phyloP scores from a whole-genome alignment of 805 yeast genomes.

The Vanderwaltozyma polyspora region DNA sequence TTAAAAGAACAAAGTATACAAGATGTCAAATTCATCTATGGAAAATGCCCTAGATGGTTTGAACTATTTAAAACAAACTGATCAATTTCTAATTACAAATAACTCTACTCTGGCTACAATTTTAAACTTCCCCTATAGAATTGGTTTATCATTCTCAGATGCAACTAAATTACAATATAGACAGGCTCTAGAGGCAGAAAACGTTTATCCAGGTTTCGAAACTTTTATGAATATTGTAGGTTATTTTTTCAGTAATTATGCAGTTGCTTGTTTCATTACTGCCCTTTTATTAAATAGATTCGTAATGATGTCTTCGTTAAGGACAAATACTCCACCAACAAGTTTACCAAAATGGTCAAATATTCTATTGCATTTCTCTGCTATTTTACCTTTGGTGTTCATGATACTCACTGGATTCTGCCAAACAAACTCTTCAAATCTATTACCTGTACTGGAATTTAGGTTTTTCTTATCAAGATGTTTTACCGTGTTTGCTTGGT shows the following conservation, averaged over 20 bases:
- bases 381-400: slow-evolving; percentile 21
- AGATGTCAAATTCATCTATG: too few species aligned
- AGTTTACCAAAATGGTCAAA: slow-evolving; percentile 21
- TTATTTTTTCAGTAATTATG: slow-evolving; percentile 40
- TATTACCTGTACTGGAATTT: not conserved
- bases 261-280: slow-evolving; percentile 43
- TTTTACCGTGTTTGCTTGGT: slow-evolving; percentile 23
- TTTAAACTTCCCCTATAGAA: slow-evolving; percentile 15
- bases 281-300: slow-evolving; percentile 50
- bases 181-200: slow-evolving; percentile 7
- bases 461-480: not conserved
- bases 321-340: slow-evolving; percentile 11
- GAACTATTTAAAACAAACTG: slow-evolving; percentile 18
- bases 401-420: too few species aligned
- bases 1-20: too few species aligned
- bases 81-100: slow-evolving; percentile 10
- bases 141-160: slow-evolving; percentile 11
- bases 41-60: not conserved
- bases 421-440: slow-evolving; percentile 26
- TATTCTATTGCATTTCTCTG: slow-evolving; percentile 24
- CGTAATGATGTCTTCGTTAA: slow-evolving; percentile 43
- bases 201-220: slow-evolving; percentile 1
- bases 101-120: slow-evolving; percentile 7
- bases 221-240: slow-evolving; percentile 17
- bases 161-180: slow-evolving; percentile 18